phyloP scores from a whole-genome alignment of 2,329 filamentous ascomycete species.

The Sclerotinia nivalis region DNA sequence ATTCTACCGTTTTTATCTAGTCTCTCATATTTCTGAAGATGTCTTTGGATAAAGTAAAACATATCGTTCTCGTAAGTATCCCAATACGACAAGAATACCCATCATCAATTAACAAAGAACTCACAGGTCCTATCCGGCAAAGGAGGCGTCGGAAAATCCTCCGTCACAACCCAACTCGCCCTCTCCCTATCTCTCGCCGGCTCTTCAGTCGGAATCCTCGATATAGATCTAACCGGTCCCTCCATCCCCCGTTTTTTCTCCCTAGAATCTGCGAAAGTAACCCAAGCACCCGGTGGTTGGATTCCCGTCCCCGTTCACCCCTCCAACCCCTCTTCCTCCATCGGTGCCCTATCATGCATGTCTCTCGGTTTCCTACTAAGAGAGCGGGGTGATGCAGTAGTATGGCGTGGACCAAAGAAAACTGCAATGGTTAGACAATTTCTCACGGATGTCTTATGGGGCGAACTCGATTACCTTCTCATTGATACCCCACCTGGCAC shows the following conservation, averaged over 20 bases:
- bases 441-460: constrained; percentile 87
- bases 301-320: constrained; percentile 81
- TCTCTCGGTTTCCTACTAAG: constrained; percentile 88
- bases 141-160: constrained; percentile 97
- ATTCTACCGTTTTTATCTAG: not conserved
- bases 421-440: constrained; percentile 99
- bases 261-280: constrained; percentile 85
- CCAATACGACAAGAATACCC: not conserved
- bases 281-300: constrained; percentile 89
- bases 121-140: constrained; percentile 82
- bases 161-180: constrained; percentile 93
- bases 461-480: constrained; percentile 82
- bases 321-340: constrained; percentile 50
- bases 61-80: constrained; percentile 69
- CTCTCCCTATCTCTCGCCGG: constrained; percentile 83
- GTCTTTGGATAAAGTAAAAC: constrained; percentile 70
- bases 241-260: constrained; percentile 95
- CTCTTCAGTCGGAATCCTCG: constrained; percentile 88
- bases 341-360: constrained; percentile 78
- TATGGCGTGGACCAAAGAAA: constrained; percentile 98
- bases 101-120: constrained; percentile 25
- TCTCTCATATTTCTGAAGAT: constrained; percentile 45
- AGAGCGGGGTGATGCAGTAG: constrained; percentile 83
- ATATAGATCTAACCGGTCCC: constrained; percentile 93
- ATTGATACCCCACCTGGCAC: constrained; percentile 97